phyloP scores from a whole-genome alignment of 352 stramenopile species.

The Phytophthora fragariae region DNA sequence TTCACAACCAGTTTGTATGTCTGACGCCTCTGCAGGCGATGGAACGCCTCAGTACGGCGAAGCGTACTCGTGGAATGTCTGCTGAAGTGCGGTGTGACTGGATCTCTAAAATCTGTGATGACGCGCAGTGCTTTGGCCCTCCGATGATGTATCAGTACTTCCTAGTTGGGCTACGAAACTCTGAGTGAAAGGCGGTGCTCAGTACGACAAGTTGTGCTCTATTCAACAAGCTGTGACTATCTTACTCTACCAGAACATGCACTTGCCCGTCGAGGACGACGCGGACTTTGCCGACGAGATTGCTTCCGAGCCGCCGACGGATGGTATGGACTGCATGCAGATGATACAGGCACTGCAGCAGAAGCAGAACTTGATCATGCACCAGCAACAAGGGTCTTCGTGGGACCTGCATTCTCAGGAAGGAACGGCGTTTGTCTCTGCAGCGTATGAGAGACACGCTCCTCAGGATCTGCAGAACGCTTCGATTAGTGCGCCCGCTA shows the following conservation, averaged over 20 bases:
- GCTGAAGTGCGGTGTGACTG: background rate
- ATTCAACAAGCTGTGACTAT: background rate
- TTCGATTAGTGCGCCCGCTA: background rate
- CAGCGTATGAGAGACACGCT: background rate
- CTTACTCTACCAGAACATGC: background rate
- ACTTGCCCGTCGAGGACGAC: background rate
- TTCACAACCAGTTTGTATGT: background rate
- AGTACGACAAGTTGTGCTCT: background rate
- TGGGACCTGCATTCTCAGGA: too few relatives aligned
- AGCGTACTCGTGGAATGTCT: background rate
- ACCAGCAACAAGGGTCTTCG: background rate
- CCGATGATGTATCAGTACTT: constrained; percentile 2
- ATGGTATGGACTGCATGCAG: background rate
- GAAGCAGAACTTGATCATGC: background rate
- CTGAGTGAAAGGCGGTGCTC: background rate
- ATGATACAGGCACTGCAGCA: background rate
- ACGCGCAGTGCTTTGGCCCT: background rate
- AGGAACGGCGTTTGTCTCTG: background rate
- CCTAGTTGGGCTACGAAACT: background rate
- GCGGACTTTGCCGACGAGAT: background rate
- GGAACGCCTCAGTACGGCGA: background rate
- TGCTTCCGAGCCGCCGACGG: background rate
- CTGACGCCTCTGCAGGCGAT: background rate
- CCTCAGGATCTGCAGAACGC: background rate
- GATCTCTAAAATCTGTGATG: background rate